A percentile compares a stretch with the other conserved stretches of the same genome.
Conservation (phyloP, 768 basidiomycete genomes). For the Auriscalpium vulgare region DNA sequence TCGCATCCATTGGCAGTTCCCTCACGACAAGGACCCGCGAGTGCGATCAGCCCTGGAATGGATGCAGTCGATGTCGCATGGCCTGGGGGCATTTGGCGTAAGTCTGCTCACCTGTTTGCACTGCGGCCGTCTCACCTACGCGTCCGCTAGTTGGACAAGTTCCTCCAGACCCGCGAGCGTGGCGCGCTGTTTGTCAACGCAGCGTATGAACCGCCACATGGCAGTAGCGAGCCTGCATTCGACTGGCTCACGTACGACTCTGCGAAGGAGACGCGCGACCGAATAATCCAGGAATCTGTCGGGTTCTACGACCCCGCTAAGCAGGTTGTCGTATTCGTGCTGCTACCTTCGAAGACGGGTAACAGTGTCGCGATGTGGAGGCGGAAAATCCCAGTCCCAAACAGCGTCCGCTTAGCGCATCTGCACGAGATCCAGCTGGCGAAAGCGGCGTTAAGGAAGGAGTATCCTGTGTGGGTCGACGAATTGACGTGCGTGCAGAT, state of each 20-base stretch:
- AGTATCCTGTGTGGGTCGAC: constrained; percentile 11
- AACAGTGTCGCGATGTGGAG: constrained; percentile 18
- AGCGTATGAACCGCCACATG: constrained; percentile 1
- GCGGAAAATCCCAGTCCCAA: constrained; percentile 11
- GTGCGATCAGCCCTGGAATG: constrained; percentile 11
- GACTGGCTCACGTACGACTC: constrained; percentile 14
- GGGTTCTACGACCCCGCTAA: constrained; percentile 14
- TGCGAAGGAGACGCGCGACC: constrained; percentile 12
- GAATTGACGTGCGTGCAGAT: constrained; percentile 6
- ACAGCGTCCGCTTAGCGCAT: constrained; percentile 7
- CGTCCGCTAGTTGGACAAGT: constrained; percentile 9
- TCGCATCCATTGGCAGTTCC: constrained; percentile 17
- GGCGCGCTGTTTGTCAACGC: constrained; percentile 16
- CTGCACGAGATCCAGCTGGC: constrained; percentile 10
- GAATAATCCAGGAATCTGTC: constrained; percentile 14
- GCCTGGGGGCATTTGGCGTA: constrained; percentile 15
- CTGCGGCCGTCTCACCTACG: too few relatives aligned
- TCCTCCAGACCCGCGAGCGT: constrained; percentile 13
- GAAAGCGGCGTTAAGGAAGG: constrained; percentile 12
- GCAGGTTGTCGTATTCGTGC: constrained; percentile 12
- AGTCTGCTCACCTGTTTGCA: neutral
- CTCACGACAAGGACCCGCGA: constrained; percentile 14
- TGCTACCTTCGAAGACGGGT: constrained; percentile 17
- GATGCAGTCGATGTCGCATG: constrained; percentile 5
- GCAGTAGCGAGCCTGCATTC: constrained; percentile 2